phyloP scores from a whole-genome alignment of 2,329 filamentous ascomycete species.

The Acrocalymma vagum region DNA sequence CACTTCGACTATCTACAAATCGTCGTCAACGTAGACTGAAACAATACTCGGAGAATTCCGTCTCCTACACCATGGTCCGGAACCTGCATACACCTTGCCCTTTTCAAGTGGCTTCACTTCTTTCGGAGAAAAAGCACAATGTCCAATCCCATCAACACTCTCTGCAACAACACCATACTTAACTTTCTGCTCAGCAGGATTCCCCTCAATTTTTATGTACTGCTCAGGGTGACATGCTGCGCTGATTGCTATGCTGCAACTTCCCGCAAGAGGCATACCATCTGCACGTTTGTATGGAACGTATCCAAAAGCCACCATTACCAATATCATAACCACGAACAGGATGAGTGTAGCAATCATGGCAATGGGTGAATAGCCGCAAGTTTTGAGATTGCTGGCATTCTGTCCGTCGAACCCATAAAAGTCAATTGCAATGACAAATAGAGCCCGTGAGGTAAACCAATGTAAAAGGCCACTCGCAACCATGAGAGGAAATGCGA shows the following conservation, averaged over 20 bases:
- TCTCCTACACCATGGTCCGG: no score
- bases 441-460: background rate
- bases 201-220: no score
- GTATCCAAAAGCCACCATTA: constrained; percentile 65
- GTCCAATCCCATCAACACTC: constrained; percentile 16
- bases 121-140: constrained; percentile 26
- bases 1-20: no score
- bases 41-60: no score
- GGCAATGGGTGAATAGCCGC: constrained; percentile 18
- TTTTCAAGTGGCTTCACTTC: constrained; percentile 10
- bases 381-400: background rate
- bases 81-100: constrained; percentile 14
- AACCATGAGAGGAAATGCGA: background rate
- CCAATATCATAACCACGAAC: constrained; percentile 6
- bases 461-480: background rate
- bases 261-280: constrained; percentile 79
- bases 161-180: constrained; percentile 25
- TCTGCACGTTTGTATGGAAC: constrained; percentile 74
- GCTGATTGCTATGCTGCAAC: constrained; percentile 57
- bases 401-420: no score
- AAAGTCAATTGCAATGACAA: no score
- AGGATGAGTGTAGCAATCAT: constrained; percentile 12
- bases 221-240: constrained; percentile 18
- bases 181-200: constrained; percentile 11
- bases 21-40: no score